phyloP scores from a whole-genome alignment of 208 protist genomes.

The Tritrichomonas foetus region DNA sequence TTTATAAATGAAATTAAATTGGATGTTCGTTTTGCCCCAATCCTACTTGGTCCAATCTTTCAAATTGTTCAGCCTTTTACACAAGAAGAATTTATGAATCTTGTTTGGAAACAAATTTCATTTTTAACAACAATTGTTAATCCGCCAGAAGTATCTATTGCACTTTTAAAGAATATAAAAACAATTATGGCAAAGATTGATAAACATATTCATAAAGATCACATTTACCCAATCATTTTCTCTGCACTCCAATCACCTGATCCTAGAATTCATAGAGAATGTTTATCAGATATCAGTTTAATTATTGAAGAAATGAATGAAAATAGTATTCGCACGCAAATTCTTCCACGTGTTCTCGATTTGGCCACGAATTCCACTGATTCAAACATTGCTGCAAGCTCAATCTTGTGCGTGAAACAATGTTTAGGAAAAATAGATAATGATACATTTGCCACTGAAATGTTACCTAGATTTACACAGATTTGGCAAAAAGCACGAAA shows the following conservation, averaged over 20 bases:
- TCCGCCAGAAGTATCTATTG: background rate
- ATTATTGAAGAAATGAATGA: constrained; percentile 37
- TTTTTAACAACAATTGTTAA: background rate
- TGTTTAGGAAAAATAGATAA: background rate
- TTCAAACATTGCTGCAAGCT: background rate
- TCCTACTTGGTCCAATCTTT: background rate
- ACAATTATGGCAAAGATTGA: background rate
- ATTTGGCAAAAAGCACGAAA: background rate
- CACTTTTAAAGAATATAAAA: background rate
- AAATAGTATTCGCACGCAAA: background rate
- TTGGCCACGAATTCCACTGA: background rate
- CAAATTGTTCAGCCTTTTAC: background rate
- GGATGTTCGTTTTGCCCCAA: background rate
- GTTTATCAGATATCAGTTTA: background rate
- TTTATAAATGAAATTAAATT: background rate
- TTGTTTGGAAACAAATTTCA: background rate
- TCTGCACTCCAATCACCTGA: background rate
- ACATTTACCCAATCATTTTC: background rate
- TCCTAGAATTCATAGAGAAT: background rate
- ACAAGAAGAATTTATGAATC: background rate
- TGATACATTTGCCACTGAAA: background rate
- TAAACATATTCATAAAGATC: background rate
- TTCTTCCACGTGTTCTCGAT: background rate
- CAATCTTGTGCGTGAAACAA: background rate
- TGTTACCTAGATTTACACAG: background rate